Evolutionary conservation across 345 rosid species (phyloP), one percentile per base, ranked within the genome.

Genomic region (Bruguiera sexangula): DNA sequence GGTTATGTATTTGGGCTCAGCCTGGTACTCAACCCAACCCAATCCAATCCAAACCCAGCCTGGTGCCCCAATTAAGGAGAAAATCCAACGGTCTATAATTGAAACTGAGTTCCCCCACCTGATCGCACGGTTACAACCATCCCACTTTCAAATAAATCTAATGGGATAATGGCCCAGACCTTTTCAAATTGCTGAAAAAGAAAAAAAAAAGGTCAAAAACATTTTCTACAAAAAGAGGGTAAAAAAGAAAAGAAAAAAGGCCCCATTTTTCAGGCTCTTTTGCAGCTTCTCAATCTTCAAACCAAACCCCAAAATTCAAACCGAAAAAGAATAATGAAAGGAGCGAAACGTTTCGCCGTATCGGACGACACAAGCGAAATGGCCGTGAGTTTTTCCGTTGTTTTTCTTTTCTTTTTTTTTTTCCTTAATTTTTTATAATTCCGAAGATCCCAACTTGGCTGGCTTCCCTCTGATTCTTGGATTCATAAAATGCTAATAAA

Each of bases 281-380:
- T 34, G 46, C 67, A 2, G 53, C 59, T 39, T 70, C 50, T 37
- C 70, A 50, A 55, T 64, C 69, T 0, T 13, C 46, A 39, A 39
- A 8, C 15, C 55, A 22, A 57, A 22, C 6, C 46, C 11, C 19
- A 50, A 6, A 53, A 9, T 19, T 27, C 51, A 54, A 36, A 6
- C 29, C 20, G 50, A 51, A n/a, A 8, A 8, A 58, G 36, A 68
- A 80, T 76, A 75, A 87, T 87, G 93, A 91, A 78, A 72, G 93
- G 89, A 57, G 32, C 85, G 26, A 94, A 91, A 76, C 93, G 95
- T 34, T 74, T 82, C 67, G 89, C 91, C 53, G 68, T 71, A 22
- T 82, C 89, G 66, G 90, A 83, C 62, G 88, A 80, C 48, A 60
- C 88, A 16, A 76, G 60, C 67, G 93, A 95, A 60, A 69, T 86